Evolutionary conservation across 139 green algal genomes (phyloP).

Genomic region (Ulvella scutata): DNA sequence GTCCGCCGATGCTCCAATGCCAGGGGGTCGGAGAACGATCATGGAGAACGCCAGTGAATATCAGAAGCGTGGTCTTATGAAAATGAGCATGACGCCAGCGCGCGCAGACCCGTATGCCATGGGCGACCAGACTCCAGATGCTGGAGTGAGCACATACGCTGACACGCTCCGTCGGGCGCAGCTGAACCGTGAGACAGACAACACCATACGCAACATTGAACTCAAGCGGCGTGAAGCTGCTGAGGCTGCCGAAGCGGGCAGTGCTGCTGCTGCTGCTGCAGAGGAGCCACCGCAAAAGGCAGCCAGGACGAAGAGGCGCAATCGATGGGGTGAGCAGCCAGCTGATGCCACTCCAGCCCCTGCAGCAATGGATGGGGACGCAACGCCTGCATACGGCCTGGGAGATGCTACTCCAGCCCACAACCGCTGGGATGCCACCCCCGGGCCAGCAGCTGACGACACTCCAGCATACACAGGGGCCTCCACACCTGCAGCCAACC

Average conservation of each 20-base stretch:
- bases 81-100: conserved; percentile 64
- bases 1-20: conserved; percentile 8
- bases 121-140: conserved; percentile 67
- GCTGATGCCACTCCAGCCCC: neutral
- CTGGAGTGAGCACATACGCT: conserved; percentile 66
- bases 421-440: conserved; percentile 53
- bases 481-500: conserved; percentile 16
- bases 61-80: conserved; percentile 49
- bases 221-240: conserved; percentile 55
- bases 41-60: conserved; percentile 88
- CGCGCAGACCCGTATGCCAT: conserved; percentile 83
- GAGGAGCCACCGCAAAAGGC: conserved; percentile 5
- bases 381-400: conserved; percentile 36
- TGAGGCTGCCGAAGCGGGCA: conserved; percentile 15
- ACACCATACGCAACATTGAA: conserved; percentile 82
- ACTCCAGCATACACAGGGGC: conserved; percentile 8
- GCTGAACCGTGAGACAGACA: conserved; percentile 71
- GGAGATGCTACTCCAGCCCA: conserved; percentile 16
- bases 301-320: conserved; percentile 41
- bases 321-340: conserved; percentile 54
- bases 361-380: conserved; percentile 25
- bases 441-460: conserved; percentile 5
- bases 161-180: conserved; percentile 75
- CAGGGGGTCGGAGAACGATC: conserved; percentile 38
- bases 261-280: conserved; percentile 4